Base-by-base conservation (phyloP, 2,329 filamentous ascomycete genomes). In the Ophiosphaerella narmari region DNA sequence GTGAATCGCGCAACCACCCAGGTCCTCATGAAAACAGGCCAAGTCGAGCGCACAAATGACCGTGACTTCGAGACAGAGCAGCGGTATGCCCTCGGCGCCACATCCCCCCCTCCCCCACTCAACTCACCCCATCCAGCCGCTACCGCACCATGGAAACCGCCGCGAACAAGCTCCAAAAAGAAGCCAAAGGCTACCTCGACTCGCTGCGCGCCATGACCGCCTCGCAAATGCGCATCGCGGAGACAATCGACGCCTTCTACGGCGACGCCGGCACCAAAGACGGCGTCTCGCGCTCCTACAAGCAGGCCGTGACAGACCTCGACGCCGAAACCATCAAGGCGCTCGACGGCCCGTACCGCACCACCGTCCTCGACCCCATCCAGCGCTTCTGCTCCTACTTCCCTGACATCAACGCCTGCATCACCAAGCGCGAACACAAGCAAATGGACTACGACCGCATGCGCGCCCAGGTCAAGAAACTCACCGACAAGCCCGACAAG, bases 1-100 rank as follows among this genome's bases (percentile, higher is more conserved):
- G 92, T 97, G 80, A 93, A 94, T 81, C 91, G 94, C 80, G 93
- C 93, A 68, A 97, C 93, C 77, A 99, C 95, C 78, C 92, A 97
- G 86, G 93, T 97, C 57, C 97, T 99, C 91, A 97, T 99, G 93
- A 99, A 99, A 84, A 96, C 63, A 86, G 90, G 94, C 53, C 94
- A 97, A 80, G 95, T 99, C 66, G 94, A 99, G 78, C 93, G 94
- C 79, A 99, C 94, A 23, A 97, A 93, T 74, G 94, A 99, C 78
- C 90, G 95, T 63, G 94, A 97, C 74, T 99, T 97, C 75, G 94
- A 97, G 77, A 93, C 97, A 45, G 95, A 99, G 76, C 91, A 96
- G 76, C 86, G 90, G 88, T 91, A 74, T 36, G 74, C 38, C 36
- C 31, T 42, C 40, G 39, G 40, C 23, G 39, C 34, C 38, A 36